A percentile compares a stretch with the other conserved stretches of the same genome.
These are phyloP conservation scores for Flaveria sonorensis DNA, from an alignment of 129 eudicot species.

Conservation along the genomic window DNA sequence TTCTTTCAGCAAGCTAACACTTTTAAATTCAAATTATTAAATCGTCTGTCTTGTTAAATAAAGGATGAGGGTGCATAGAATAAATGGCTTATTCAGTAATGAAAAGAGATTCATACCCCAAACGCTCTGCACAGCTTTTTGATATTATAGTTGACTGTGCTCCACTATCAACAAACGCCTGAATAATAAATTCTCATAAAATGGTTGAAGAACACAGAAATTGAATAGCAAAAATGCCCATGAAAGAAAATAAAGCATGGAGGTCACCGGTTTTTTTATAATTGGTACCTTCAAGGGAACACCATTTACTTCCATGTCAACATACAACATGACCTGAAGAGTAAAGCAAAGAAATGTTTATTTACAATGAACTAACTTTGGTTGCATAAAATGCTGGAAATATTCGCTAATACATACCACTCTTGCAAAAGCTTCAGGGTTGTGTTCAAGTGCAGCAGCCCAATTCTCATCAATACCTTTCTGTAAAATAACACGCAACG, in stretches of 20 bases:
- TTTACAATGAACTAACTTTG: constrained; percentile 8
- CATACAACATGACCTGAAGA: constrained; percentile 92
- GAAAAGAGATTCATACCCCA: constrained; percentile 60
- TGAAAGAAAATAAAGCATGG: constrained; percentile 16
- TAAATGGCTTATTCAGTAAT: not conserved
- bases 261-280: not conserved
- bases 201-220: constrained; percentile 2
- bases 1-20: not conserved
- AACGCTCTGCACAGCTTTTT: constrained; percentile 93
- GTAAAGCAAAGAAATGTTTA: not conserved
- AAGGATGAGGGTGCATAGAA: not conserved
- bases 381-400: not conserved
- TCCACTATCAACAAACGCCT: constrained; percentile 99
- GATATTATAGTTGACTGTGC: constrained; percentile 99
- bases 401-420: constrained; percentile 57
- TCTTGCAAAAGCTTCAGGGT: constrained; percentile 95
- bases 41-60: not conserved
- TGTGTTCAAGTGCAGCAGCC: constrained; percentile 95
- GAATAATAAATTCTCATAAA: constrained; percentile 16
- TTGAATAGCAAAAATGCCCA: not conserved
- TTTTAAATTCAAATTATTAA: not conserved
- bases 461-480: constrained; percentile 96
- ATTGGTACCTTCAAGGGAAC: constrained; percentile 82
- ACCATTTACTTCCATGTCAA: constrained; percentile 99
- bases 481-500: constrained; percentile 41